Evolutionary conservation across 768 basidiomycete genomes (phyloP), one percentile per base, ranked within the genome.

Genomic region (Tubosaeta brunneosetosa): DNA sequence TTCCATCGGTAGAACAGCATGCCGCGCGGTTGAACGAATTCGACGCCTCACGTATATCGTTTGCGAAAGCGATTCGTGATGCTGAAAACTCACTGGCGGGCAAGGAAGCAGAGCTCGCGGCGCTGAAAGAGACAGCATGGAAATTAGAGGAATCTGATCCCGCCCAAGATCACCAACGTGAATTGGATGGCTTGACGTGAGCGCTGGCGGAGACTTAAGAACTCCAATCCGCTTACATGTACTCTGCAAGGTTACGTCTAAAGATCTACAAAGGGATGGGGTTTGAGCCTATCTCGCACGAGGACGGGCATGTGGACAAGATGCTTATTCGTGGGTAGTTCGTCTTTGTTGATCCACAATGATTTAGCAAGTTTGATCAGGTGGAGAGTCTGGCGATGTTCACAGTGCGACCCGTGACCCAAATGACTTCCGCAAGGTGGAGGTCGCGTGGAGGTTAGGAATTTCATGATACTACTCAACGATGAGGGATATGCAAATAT

Each of bases 21-120:
- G 73, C 77, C 2, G 71, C 77, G 5, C 74, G 73, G 14, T 66
- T 91, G 43, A 86, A 88, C 57, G 79, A 83, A 47, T 76, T 88
- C 1, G 88, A 91, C 54, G 73, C 66, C 36, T 77, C 76, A 6
- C 78, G 81, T 31, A 66, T 89, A 43, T 81, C 85, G 14, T 75
- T 89, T 14, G 82, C 77, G 22, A 91, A 91, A 61, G 80, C 85
- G 6, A 86, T 90, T 56, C 84, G 84, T 47, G 88, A 90, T 57
- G 75, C 78, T 2, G 87, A 91, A 69, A 77, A 79, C 37, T 66
- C 80, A 43, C 66, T 86, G 6, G 81, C 82, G 6, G 81, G 78
- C 60, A 84, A 82, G 60, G 86, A 91, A 60, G 83, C 81, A 2
- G 86, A 88, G 61, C 77, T 89, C 0, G 74, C 86, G 7, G 72